A percentile compares a stretch with the other conserved stretches of the same genome.
phyloP scores from a whole-genome alignment of 2,329 filamentous ascomycete species.

The Knufia petricola region DNA sequence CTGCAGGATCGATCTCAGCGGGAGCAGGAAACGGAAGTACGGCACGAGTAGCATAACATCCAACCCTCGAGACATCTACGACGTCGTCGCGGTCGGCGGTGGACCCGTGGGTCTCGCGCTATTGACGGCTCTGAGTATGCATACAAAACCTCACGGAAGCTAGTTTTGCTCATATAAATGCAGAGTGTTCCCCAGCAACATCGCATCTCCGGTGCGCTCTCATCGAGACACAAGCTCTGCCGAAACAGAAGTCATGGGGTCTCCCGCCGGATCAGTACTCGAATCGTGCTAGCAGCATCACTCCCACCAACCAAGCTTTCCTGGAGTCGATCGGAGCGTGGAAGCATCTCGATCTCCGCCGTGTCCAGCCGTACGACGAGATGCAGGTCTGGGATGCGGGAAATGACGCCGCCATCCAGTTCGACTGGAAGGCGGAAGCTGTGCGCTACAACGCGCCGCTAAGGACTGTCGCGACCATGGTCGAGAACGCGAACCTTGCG shows the following conservation, averaged over 20 bases:
- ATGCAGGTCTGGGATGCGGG: conserved; percentile 99
- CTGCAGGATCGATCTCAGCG: neutral
- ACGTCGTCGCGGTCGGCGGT: conserved; percentile 85
- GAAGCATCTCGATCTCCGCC: conserved; percentile 60
- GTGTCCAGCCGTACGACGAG: conserved; percentile 80
- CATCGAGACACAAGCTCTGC: conserved; percentile 79
- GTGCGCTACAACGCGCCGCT: conserved; percentile 26
- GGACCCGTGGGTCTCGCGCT: conserved; percentile 83
- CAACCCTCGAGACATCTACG: conserved; percentile 59
- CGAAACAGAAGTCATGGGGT: conserved; percentile 56
- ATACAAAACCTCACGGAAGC: neutral
- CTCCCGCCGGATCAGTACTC: conserved; percentile 64
- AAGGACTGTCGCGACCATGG: conserved; percentile 84
- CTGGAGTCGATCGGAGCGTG: conserved; percentile 77
- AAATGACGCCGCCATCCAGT: conserved; percentile 76
- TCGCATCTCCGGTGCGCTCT: conserved; percentile 73
- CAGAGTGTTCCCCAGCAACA: conserved; percentile 67
- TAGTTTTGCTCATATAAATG: conserved; percentile 9
- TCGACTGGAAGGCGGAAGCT: conserved; percentile 57
- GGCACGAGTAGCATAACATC: conserved; percentile 6
- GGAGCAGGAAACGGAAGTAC: neutral
- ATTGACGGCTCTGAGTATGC: conserved; percentile 62
- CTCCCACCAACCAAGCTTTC: conserved; percentile 75
- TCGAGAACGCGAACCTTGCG: conserved; percentile 84
- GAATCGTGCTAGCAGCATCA: conserved; percentile 92